Conservation (phyloP, 768 basidiomycete species). For the Russula emetica region DNA sequence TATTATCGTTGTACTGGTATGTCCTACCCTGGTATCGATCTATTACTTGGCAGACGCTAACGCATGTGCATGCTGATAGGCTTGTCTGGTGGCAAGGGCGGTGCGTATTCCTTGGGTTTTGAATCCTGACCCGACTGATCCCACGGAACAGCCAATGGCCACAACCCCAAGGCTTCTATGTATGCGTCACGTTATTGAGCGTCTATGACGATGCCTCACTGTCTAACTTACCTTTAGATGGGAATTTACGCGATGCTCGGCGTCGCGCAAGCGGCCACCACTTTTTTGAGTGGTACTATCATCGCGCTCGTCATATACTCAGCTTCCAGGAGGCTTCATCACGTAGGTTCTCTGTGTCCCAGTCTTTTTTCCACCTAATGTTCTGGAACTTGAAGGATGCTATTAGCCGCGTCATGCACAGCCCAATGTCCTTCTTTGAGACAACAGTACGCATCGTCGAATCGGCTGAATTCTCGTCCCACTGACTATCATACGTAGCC, state of each 20-base stretch:
- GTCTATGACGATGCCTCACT: not conserved
- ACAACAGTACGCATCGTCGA: conserved; percentile 51
- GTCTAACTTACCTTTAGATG: conserved; percentile 48
- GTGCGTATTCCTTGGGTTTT: conserved; percentile 34
- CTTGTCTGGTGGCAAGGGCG: conserved; percentile 82
- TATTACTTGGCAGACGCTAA: conserved; percentile 10
- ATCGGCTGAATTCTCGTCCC: conserved; percentile 14
- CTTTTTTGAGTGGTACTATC: conserved; percentile 62
- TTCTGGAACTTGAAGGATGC: conserved; percentile 45
- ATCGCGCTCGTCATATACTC: conserved; percentile 71
- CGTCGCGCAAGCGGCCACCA: conserved; percentile 59
- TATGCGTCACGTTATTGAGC: conserved; percentile 35
- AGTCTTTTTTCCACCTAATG: not conserved
- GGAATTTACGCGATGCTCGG: conserved; percentile 75
- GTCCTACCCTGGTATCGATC: conserved; percentile 27
- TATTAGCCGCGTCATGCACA: conserved; percentile 67
- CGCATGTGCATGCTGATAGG: conserved; percentile 37
- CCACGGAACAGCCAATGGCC: conserved; percentile 46
- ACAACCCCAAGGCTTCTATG: conserved; percentile 64
- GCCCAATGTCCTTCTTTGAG: conserved; percentile 89
- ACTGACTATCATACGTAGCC: conserved; percentile 43
- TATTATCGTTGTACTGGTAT: conserved; percentile 73
- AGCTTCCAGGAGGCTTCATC: conserved; percentile 67
- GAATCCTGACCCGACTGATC: conserved; percentile 19
- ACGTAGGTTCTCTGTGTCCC: conserved; percentile 35